phyloP scores from a whole-genome alignment of 176 grass and related monocot genomes.

The Bothriochloa decipiens region DNA sequence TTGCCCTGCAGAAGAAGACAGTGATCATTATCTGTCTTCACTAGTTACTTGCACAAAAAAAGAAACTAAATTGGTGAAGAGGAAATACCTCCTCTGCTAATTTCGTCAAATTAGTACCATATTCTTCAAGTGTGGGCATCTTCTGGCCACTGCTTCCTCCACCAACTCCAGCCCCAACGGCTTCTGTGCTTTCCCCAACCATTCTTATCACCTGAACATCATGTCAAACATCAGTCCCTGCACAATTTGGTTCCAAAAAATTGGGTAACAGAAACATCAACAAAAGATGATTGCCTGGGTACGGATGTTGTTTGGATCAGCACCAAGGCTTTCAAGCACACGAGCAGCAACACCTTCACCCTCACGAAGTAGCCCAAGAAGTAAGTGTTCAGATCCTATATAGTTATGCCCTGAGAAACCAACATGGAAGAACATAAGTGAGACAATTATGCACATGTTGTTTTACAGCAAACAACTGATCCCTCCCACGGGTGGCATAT shows the following conservation, averaged over 20 bases:
- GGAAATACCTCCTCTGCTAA: slow-evolving; percentile 88
- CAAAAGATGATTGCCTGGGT: slow-evolving; percentile 68
- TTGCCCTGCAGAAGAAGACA: slow-evolving; percentile 71
- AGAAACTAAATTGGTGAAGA: background rate
- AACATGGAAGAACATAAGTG: slow-evolving; percentile 35
- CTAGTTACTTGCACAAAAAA: background rate
- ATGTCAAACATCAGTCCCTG: slow-evolving; percentile 22
- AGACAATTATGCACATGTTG: slow-evolving; percentile 21
- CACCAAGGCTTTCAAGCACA: slow-evolving; percentile 92
- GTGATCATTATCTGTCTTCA: background rate
- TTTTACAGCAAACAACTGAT: background rate
- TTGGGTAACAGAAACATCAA: slow-evolving; percentile 8
- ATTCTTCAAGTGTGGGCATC: slow-evolving; percentile 98
- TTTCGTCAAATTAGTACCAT: slow-evolving; percentile 98
- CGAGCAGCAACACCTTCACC: slow-evolving; percentile 93
- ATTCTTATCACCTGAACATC: slow-evolving; percentile 89
- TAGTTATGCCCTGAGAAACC: slow-evolving; percentile 85
- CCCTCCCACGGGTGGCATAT: background rate
- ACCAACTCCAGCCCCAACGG: slow-evolving; percentile 88
- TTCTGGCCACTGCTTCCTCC: slow-evolving; percentile 92
- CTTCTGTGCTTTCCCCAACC: slow-evolving; percentile 97
- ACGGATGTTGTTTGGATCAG: slow-evolving; percentile 90
- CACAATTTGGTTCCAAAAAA: background rate
- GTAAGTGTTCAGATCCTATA: slow-evolving; percentile 93
- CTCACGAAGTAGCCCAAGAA: slow-evolving; percentile 87